These are phyloP conservation scores for Zasmidium angulare DNA, from an alignment of 2,329 filamentous ascomycete genomes.

Conservation along the genomic window DNA sequence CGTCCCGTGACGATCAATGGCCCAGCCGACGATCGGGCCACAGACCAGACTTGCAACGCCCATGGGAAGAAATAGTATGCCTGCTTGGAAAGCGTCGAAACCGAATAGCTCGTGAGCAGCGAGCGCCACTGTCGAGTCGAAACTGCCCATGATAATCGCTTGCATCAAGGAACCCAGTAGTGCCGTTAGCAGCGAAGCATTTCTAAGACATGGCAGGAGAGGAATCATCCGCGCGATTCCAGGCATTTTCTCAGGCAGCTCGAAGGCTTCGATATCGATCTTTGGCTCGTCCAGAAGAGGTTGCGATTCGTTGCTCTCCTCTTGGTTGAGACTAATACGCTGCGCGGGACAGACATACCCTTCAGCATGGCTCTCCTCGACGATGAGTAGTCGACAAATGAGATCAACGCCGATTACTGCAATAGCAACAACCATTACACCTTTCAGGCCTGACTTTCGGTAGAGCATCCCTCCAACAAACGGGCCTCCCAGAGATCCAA, in stretches of 20 bases:
- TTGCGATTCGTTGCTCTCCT: too few species aligned
- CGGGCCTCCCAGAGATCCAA: neutral
- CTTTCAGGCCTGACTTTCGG: constrained; percentile 53
- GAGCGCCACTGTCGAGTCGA: constrained; percentile 45
- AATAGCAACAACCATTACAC: constrained; percentile 49
- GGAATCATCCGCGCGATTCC: neutral
- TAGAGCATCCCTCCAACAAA: constrained; percentile 51
- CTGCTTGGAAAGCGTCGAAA: constrained; percentile 41
- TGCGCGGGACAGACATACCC: neutral
- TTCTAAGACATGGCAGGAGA: neutral
- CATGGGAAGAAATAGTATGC: constrained; percentile 43
- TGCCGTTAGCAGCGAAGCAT: constrained; percentile 24
- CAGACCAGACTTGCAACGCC: constrained; percentile 40
- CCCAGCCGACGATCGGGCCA: constrained; percentile 44
- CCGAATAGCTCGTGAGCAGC: constrained; percentile 38
- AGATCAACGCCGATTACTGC: constrained; percentile 57
- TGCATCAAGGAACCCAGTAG: constrained; percentile 40
- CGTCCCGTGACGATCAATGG: constrained; percentile 43
- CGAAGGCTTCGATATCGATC: neutral
- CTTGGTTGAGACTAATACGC: too few species aligned
- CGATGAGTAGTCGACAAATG: constrained; percentile 54
- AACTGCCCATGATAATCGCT: constrained; percentile 38
- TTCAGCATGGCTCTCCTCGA: too few species aligned
- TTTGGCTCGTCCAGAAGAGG: neutral
- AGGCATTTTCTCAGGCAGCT: neutral